Conservation (phyloP, 139 green algal genomes). For the Chlorella sp. region DNA sequence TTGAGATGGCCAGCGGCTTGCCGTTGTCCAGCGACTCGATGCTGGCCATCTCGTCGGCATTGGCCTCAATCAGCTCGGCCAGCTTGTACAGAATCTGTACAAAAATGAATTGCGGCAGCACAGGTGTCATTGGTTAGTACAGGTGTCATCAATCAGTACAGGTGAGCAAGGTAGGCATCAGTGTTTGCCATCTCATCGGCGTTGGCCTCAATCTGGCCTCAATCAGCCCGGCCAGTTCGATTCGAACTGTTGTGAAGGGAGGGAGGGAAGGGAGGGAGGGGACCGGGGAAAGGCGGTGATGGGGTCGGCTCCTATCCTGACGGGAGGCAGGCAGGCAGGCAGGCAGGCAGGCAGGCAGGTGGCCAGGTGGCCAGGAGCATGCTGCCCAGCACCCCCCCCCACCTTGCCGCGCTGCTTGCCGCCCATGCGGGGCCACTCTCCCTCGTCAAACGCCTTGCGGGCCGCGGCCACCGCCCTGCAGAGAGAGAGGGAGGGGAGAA, state of each 20-base stretch:
- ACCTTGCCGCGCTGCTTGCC: slow-evolving; percentile 62
- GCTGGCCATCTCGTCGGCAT: slow-evolving; percentile 59
- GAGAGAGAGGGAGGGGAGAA: not conserved
- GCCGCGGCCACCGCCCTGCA: slow-evolving; percentile 31
- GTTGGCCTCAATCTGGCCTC: slow-evolving; percentile 55
- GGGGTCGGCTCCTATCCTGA: too few relatives aligned
- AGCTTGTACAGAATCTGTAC: slow-evolving; percentile 53
- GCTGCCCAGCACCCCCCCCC: not conserved
- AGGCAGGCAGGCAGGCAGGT: not conserved
- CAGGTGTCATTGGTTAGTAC: not conserved
- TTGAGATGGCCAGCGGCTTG: slow-evolving; percentile 58
- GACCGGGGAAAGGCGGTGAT: too few relatives aligned
- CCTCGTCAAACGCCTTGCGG: slow-evolving; percentile 71
- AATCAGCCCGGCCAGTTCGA: not conserved
- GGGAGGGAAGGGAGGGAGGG: not conserved
- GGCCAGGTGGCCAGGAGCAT: not conserved
- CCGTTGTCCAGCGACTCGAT: slow-evolving; percentile 80
- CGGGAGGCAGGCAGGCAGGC: not conserved
- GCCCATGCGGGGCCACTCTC: slow-evolving; percentile 67
- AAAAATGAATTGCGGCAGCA: not conserved
- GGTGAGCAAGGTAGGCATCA: slow-evolving; percentile 28
- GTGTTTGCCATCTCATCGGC: slow-evolving; percentile 63
- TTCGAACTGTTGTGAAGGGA: too few relatives aligned
- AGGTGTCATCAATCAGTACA: not conserved
- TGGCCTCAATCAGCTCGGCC: slow-evolving; percentile 70